These are phyloP conservation scores for Entomortierella beljakovae DNA, from an alignment of 192 early-diverging fungal genomes.

Conservation along the genomic window DNA sequence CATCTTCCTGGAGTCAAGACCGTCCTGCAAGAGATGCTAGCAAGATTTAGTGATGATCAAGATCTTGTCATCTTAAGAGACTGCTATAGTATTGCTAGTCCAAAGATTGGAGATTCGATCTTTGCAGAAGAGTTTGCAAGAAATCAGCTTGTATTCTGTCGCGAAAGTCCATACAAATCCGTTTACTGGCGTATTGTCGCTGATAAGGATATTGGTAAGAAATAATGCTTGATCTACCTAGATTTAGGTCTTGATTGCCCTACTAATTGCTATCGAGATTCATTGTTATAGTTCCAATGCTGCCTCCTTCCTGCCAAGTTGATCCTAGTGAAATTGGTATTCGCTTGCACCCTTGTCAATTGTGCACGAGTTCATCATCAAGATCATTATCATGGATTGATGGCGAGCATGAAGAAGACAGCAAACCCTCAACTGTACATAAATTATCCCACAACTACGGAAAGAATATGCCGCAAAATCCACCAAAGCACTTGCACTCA, in stretches of 20 bases:
- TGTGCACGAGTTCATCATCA: constrained; percentile 1
- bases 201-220: constrained; percentile 56
- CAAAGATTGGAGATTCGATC: constrained; percentile 59
- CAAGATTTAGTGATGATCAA: constrained; percentile 25
- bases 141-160: constrained; percentile 19
- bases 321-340: constrained; percentile 11
- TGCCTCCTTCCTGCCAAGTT: constrained; percentile 24
- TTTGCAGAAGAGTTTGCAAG: constrained; percentile 60
- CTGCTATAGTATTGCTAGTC: constrained; percentile 58
- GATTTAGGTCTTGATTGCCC: neutral
- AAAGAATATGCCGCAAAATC: neutral
- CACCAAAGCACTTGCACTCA: constrained; percentile 38
- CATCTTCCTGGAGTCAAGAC: constrained; percentile 1
- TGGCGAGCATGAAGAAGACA: neutral
- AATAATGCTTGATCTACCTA: neutral
- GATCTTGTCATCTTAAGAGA: constrained; percentile 51
- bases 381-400: constrained; percentile 1
- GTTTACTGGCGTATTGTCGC: constrained; percentile 63
- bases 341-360: neutral
- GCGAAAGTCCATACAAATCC: constrained; percentile 26
- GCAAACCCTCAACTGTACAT: neutral
- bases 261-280: neutral
- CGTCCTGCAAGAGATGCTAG: constrained; percentile 38
- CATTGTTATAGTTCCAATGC: constrained; percentile 16
- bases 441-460: neutral